Conservation (phyloP, 1,284 basidiomycete genomes). For the Sphaerobolus stellatus region DNA sequence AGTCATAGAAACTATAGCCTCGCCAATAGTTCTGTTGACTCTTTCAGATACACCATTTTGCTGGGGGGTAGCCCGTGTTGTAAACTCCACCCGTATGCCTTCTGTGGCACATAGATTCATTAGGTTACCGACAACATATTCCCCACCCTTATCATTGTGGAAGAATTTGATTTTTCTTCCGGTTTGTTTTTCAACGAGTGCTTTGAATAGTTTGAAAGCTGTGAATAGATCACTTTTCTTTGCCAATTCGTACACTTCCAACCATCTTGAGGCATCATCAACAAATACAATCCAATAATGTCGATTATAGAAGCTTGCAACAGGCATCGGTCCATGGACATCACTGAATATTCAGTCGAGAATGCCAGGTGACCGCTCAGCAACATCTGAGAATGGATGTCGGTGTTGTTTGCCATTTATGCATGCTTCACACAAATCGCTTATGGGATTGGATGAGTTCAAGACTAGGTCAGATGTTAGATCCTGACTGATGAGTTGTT, state of each 20-base stretch:
- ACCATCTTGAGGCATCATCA: constrained; percentile 27
- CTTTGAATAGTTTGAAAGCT: constrained; percentile 23
- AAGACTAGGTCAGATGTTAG: constrained; percentile 16
- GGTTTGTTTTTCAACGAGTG: constrained; percentile 20
- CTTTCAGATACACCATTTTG: constrained; percentile 31
- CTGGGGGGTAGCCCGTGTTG: constrained; percentile 21
- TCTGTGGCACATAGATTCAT: constrained; percentile 26
- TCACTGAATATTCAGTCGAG: constrained; percentile 37
- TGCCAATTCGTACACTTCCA: constrained; percentile 16
- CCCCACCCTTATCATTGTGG: constrained; percentile 32
- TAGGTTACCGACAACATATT: constrained; percentile 29
- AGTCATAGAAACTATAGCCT: constrained; percentile 1
- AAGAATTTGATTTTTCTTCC: constrained; percentile 20
- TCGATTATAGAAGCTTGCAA: constrained; percentile 24
- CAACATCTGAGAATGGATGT: constrained; percentile 16
- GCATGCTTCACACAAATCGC: constrained; percentile 22
- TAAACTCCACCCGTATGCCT: constrained; percentile 23
- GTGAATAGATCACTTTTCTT: constrained; percentile 21
- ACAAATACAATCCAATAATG: constrained; percentile 37
- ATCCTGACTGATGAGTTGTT: constrained; percentile 7
- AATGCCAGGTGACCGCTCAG: constrained; percentile 12
- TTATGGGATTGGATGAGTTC: constrained; percentile 1
- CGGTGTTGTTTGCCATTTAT: constrained; percentile 24
- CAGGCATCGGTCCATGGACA: constrained; percentile 31
- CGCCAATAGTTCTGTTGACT: constrained; percentile 20